phyloP scores from a whole-genome alignment of 345 rosid genomes.

The Populus euphratica region DNA sequence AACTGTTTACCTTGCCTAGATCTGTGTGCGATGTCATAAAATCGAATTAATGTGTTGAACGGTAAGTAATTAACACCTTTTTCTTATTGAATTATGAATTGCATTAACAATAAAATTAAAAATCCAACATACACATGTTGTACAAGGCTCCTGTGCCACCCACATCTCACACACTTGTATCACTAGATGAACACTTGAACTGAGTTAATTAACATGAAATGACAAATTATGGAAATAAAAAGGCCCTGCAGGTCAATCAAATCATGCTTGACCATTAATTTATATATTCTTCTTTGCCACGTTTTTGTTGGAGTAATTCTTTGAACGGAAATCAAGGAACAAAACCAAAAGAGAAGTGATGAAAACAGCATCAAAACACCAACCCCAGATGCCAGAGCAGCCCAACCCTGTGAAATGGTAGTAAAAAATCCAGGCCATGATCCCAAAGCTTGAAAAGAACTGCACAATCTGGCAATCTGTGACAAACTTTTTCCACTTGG shows the following conservation, averaged over 20 bases:
- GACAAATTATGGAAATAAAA: not conserved
- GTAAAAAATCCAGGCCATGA: conserved; percentile 36
- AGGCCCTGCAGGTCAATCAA: not conserved
- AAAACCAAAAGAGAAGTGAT: conserved; percentile 48
- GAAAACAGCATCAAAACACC: conserved; percentile 52
- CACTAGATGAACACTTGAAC: not conserved
- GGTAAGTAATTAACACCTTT: no score
- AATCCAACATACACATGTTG: no score
- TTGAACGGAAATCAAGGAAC: conserved; percentile 49
- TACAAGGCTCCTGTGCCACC: no score
- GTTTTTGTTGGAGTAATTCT: conserved; percentile 33
- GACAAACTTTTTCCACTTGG: conserved; percentile 59
- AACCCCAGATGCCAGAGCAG: conserved; percentile 56
- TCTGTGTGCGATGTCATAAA: no score
- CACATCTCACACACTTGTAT: no score
- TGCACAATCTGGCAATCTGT: conserved; percentile 62
- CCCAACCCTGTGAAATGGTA: conserved; percentile 46
- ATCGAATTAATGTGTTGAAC: no score
- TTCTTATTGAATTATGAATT: no score
- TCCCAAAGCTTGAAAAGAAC: conserved; percentile 44
- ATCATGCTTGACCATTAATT: no score
- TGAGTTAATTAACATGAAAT: not conserved
- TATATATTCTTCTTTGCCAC: not conserved
- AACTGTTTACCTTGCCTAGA: no score
- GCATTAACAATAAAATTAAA: no score